Conservation (phyloP, 2,329 filamentous ascomycete genomes). For the Epichloe festucae region DNA sequence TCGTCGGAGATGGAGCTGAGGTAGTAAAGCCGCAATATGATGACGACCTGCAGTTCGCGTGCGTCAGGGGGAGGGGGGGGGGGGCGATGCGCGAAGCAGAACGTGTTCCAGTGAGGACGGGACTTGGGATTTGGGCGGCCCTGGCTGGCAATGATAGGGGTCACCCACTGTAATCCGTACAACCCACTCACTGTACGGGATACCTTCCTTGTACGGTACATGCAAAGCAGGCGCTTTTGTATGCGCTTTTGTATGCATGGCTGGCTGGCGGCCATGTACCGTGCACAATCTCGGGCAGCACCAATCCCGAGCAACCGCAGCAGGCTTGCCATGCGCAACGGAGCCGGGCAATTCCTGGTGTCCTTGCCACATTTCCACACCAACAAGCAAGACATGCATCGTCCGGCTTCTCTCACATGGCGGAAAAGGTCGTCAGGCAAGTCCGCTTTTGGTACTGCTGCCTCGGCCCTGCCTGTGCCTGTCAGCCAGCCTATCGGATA, state of each 20-base stretch:
- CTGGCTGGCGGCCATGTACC: too few species aligned
- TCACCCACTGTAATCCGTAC: too few species aligned
- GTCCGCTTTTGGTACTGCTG: background rate
- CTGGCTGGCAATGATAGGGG: too few species aligned
- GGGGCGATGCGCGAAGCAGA: too few species aligned
- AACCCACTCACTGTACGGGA: too few species aligned
- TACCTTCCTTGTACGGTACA: rapidly evolving
- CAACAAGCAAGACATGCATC: background rate
- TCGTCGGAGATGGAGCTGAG: background rate
- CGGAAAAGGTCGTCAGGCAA: background rate
- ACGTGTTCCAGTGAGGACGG: too few species aligned
- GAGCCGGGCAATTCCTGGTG: constrained; percentile 1
- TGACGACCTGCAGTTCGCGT: background rate
- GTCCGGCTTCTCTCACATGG: background rate
- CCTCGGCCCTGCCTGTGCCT: background rate
- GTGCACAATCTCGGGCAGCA: too few species aligned
- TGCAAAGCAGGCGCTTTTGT: too few species aligned
- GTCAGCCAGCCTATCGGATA: constrained; percentile 1
- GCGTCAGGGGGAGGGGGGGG: too few species aligned
- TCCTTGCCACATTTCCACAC: background rate
- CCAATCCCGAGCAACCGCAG: too few species aligned
- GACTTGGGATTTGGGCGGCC: background rate
- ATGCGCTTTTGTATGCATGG: too few species aligned
- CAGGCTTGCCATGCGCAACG: background rate
- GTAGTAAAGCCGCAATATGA: background rate